These are phyloP conservation scores for Leccinum pachyderme DNA, from an alignment of 1,284 basidiomycete genomes.

Conservation along the genomic window DNA sequence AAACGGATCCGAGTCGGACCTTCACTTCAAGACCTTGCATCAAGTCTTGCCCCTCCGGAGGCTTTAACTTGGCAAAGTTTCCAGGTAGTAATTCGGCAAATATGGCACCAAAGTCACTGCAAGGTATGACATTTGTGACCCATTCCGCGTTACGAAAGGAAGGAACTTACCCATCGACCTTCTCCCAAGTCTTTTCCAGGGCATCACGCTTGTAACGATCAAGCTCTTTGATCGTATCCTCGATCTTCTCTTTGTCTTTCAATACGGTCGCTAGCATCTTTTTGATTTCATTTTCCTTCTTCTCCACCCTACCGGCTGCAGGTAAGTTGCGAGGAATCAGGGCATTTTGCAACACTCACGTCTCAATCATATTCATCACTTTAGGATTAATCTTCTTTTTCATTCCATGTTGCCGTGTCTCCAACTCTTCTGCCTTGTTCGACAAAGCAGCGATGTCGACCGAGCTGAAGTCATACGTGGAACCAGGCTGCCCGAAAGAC, in stretches of 20 bases:
- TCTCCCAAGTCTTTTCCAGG: constrained; percentile 91
- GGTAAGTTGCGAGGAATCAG: constrained; percentile 1
- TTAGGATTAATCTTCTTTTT: constrained; percentile 96
- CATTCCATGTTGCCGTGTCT: constrained; percentile 81
- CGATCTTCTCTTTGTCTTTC: constrained; percentile 96
- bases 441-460: constrained; percentile 67
- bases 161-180: constrained; percentile 79
- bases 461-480: constrained; percentile 82
- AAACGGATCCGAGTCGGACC: constrained; percentile 90
- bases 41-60: constrained; percentile 90
- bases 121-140: background rate
- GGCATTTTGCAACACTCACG: constrained; percentile 45
- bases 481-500: constrained; percentile 79
- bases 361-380: constrained; percentile 95
- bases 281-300: constrained; percentile 84
- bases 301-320: constrained; percentile 76
- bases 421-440: constrained; percentile 74
- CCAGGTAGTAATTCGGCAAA: constrained; percentile 96
- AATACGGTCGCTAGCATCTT: constrained; percentile 90
- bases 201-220: constrained; percentile 95
- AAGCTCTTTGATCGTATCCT: constrained; percentile 90
- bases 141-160: background rate
- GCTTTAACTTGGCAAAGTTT: constrained; percentile 94
- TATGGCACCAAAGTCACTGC: constrained; percentile 93
- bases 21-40: constrained; percentile 97